phyloP scores from a whole-genome alignment of 2,329 filamentous ascomycete species.

The Arthrobotrys conoides region DNA sequence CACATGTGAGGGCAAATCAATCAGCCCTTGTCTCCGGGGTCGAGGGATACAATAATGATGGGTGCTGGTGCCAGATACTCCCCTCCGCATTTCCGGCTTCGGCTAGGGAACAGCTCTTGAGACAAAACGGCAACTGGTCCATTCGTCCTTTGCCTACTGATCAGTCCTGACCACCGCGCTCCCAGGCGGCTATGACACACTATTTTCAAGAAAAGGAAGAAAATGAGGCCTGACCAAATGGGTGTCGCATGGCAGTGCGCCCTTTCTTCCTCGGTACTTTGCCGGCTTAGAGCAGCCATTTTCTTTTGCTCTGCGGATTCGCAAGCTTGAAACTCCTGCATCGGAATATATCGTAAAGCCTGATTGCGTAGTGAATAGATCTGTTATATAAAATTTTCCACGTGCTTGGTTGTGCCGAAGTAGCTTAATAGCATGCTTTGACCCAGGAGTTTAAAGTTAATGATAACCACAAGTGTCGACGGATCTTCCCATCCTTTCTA shows the following conservation, averaged over 20 bases:
- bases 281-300: conserved; percentile 36
- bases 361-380: conserved; percentile 18
- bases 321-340: conserved; percentile 32
- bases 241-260: conserved; percentile 44
- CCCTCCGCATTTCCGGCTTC: conserved; percentile 61
- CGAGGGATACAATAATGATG: conserved; percentile 27
- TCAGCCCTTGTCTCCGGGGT: conserved; percentile 59
- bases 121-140: conserved; percentile 58
- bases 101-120: conserved; percentile 54
- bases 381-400: conserved; percentile 38
- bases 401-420: conserved; percentile 52
- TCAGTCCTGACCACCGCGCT: conserved; percentile 24
- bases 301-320: conserved; percentile 21
- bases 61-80: conserved; percentile 33
- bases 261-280: conserved; percentile 60
- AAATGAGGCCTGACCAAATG: conserved; percentile 31
- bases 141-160: conserved; percentile 56
- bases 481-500: conserved; percentile 22
- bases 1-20: conserved; percentile 52
- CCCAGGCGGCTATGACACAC: conserved; percentile 55
- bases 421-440: conserved; percentile 50
- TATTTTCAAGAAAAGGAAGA: conserved; percentile 22
- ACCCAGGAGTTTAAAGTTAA: conserved; percentile 43
- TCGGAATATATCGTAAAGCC: conserved; percentile 59
- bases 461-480: conserved; percentile 47